Evolutionary conservation across 352 stramenopile genomes (phyloP).

Genomic region (Pythium volutum): DNA sequence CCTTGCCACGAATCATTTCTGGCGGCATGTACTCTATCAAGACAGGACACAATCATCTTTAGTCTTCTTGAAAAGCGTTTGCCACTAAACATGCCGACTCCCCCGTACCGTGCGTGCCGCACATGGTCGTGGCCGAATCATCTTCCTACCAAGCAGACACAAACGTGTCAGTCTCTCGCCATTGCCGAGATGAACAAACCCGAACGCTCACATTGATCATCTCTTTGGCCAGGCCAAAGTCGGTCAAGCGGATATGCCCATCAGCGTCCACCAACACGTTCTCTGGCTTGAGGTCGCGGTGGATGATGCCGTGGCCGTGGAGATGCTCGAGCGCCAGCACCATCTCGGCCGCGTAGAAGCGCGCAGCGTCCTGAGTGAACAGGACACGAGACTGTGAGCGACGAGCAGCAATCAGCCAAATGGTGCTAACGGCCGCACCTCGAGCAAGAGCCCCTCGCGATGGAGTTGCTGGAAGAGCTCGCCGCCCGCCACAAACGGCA

Average conservation of each 20-base stretch:
- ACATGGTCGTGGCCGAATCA: conserved; percentile 80
- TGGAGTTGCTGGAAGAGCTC: conserved; percentile 46
- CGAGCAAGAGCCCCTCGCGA: conserved; percentile 36
- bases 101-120: conserved; percentile 63
- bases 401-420: too few species aligned
- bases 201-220: conserved; percentile 50
- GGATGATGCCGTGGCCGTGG: conserved; percentile 74
- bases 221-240: conserved; percentile 85
- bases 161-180: background rate
- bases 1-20: conserved; percentile 82
- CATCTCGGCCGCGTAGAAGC: conserved; percentile 84
- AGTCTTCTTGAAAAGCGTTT: conserved; percentile 1
- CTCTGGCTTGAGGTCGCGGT: conserved; percentile 82
- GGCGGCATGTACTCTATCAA: conserved; percentile 81
- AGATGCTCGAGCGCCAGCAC: conserved; percentile 79
- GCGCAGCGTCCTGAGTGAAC: conserved; percentile 42
- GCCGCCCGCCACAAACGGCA: conserved; percentile 48
- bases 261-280: conserved; percentile 80
- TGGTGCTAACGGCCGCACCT: conserved; percentile 15
- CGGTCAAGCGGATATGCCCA: conserved; percentile 81
- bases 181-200: too few species aligned
- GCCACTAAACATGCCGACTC: background rate
- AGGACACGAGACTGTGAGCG: background rate
- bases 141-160: conserved; percentile 38
- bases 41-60: background rate